Evolutionary conservation across 768 basidiomycete species (phyloP).

Genomic region (Brasilioporus rufonigricans): DNA sequence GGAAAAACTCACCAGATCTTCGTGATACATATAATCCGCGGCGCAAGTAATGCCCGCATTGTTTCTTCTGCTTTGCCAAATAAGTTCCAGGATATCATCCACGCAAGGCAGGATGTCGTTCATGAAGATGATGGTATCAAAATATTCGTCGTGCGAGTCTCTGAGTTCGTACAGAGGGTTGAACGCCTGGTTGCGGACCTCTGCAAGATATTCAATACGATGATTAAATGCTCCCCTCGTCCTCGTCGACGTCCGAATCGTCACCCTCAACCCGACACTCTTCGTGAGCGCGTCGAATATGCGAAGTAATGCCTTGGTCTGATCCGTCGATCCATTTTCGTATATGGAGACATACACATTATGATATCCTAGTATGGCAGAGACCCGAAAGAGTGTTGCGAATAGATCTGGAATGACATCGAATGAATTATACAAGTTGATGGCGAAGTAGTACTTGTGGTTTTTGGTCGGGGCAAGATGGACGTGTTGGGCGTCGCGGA

Average conservation of each 20-base stretch:
- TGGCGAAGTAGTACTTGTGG: slow-evolving; percentile 99
- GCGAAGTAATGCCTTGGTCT: slow-evolving; percentile 93
- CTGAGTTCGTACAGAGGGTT: slow-evolving; percentile 93
- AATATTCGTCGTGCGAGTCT: slow-evolving; percentile 89
- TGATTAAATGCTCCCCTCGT: slow-evolving; percentile 97
- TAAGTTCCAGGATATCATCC: slow-evolving; percentile 96
- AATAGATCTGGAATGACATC: slow-evolving; percentile 97
- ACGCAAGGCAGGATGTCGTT: slow-evolving; percentile 98
- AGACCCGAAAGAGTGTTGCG: slow-evolving; percentile 91
- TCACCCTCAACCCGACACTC: slow-evolving; percentile 87
- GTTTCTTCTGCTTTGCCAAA: slow-evolving; percentile 90
- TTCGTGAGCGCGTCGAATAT: slow-evolving; percentile 93
- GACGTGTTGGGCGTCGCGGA: slow-evolving; percentile 41
- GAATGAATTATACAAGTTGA: slow-evolving; percentile 99
- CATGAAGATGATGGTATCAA: slow-evolving; percentile 98
- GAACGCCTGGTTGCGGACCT: slow-evolving; percentile 98
- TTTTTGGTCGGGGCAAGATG: slow-evolving; percentile 45
- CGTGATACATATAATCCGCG: slow-evolving; percentile 98
- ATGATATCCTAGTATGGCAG: slow-evolving; percentile 90
- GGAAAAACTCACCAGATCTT: slow-evolving; percentile 67
- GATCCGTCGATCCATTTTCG: slow-evolving; percentile 98
- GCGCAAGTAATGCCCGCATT: slow-evolving; percentile 99
- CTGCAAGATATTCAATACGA: slow-evolving; percentile 99
- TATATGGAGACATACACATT: slow-evolving; percentile 99
- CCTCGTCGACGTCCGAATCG: slow-evolving; percentile 89